Evolutionary conservation across 2,329 filamentous ascomycete genomes (phyloP).

Genomic region (Byssothecium circinans): DNA sequence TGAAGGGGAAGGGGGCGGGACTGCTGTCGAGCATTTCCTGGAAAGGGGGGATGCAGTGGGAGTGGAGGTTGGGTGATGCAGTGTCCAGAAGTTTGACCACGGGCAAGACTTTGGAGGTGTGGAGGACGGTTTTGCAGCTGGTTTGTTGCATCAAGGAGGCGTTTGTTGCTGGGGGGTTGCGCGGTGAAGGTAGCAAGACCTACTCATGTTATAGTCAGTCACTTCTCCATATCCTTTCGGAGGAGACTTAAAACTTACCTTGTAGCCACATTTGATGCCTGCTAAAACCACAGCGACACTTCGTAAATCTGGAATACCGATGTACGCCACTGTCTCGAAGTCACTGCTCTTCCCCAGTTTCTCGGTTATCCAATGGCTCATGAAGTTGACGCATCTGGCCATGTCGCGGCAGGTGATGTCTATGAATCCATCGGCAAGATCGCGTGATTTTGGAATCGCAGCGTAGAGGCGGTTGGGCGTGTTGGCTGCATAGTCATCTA

Average conservation of each 20-base stretch:
- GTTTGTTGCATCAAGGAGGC: constrained; percentile 18
- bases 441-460: constrained; percentile 3
- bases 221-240: too few species aligned
- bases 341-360: constrained; percentile 2
- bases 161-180: constrained; percentile 18
- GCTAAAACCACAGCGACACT: constrained; percentile 15
- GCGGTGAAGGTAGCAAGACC: constrained; percentile 21
- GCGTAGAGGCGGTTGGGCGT: constrained; percentile 13
- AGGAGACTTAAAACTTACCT: constrained; percentile 6
- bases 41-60: constrained; percentile 4
- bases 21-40: constrained; percentile 6
- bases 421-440: constrained; percentile 11
- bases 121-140: constrained; percentile 11
- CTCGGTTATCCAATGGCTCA: constrained; percentile 6
- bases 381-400: constrained; percentile 13
- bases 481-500: constrained; percentile 6
- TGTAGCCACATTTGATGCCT: constrained; percentile 19
- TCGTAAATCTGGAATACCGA: constrained; percentile 20
- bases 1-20: constrained; percentile 5
- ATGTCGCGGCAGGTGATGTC: constrained; percentile 15
- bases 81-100: constrained; percentile 1
- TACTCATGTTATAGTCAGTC: not conserved
- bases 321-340: constrained; percentile 21
- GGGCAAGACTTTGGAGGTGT: constrained; percentile 9
- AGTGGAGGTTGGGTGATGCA: not conserved